Evolutionary conservation across 208 protist genomes (phyloP), one percentile per base, ranked within the genome.

Genomic region (Crithidia brevicula): DNA sequence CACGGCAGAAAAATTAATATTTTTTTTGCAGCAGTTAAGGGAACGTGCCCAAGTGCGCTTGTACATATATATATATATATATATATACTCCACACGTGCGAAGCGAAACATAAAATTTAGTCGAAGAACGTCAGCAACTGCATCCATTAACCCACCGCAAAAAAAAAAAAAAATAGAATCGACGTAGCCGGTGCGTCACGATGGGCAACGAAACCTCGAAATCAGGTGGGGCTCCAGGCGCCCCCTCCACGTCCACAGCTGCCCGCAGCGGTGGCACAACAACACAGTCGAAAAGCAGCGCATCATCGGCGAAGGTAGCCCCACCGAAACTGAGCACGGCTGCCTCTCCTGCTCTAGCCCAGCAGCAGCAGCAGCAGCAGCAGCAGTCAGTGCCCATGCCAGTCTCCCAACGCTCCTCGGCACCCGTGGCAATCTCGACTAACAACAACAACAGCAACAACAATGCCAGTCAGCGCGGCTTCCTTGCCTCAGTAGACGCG

Each of bases 181-280:
- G n/a, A n/a, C n/a, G n/a, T n/a, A n/a, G n/a, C n/a, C n/a, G n/a
- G n/a, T n/a, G n/a, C n/a, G n/a, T n/a, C n/a, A n/a, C 1, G 9
- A 65, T 65, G 59, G 59, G 59, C 13, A 65, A 65, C 45, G 59
- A 65, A 33, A 54, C 62, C 6, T 70, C 62, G 13, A 76, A 76
- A 56, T 28, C 53, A 36, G 16, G 36, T 31, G 38, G 53, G 8
- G 15, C 30, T 15, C 9, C n/a, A n/a, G n/a, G n/a, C n/a, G n/a
- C n/a, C n/a, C n/a, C n/a, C n/a, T n/a, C n/a, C n/a, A n/a, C 61
- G 28, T 42, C 36, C 30, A 40, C 46, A 0, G 47, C 33, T 4
- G 33, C 40, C 2, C 15, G 40, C 53, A 40, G 4, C 34, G 46
- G 18, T 47, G 18, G 20, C 58, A 52, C n/a, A n/a, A n/a, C n/a